Conservation (phyloP, 176 grass and related monocot genomes). For the Juncus inflexus region DNA sequence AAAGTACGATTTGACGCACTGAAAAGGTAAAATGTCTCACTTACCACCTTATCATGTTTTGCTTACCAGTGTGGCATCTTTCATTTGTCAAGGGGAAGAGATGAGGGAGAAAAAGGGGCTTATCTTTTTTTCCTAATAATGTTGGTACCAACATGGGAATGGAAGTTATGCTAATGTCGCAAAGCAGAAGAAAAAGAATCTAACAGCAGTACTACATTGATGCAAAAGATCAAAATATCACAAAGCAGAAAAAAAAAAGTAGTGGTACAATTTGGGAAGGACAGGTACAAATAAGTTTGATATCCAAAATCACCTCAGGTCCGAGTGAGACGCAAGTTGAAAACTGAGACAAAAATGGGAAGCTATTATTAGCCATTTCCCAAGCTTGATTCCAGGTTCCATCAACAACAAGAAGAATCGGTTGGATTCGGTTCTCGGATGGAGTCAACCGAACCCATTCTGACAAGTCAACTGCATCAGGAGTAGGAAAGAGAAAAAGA, state of each 20-base stretch:
- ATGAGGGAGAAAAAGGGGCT: too few relatives aligned
- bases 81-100: too few relatives aligned
- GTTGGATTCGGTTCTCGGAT: constrained; percentile 8
- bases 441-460: constrained; percentile 23
- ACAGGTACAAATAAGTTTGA: background rate
- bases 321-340: constrained; percentile 20
- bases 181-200: background rate
- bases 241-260: background rate
- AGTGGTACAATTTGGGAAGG: background rate
- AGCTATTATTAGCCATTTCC: constrained; percentile 28
- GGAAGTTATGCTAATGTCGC: background rate
- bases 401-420: constrained; percentile 20
- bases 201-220: background rate
- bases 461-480: constrained; percentile 14
- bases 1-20: too few relatives aligned
- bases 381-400: constrained; percentile 23
- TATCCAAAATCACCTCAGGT: background rate
- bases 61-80: too few relatives aligned
- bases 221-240: background rate
- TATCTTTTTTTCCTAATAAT: too few relatives aligned
- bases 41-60: too few relatives aligned
- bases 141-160: too few relatives aligned
- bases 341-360: constrained; percentile 22
- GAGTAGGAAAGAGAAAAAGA: constrained; percentile 19
- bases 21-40: too few relatives aligned